A percentile compares a stretch with the other conserved stretches of the same genome.
Evolutionary conservation across 2,329 filamentous ascomycete genomes (phyloP).

Genomic region (Neocatenulostroma microsporum): DNA sequence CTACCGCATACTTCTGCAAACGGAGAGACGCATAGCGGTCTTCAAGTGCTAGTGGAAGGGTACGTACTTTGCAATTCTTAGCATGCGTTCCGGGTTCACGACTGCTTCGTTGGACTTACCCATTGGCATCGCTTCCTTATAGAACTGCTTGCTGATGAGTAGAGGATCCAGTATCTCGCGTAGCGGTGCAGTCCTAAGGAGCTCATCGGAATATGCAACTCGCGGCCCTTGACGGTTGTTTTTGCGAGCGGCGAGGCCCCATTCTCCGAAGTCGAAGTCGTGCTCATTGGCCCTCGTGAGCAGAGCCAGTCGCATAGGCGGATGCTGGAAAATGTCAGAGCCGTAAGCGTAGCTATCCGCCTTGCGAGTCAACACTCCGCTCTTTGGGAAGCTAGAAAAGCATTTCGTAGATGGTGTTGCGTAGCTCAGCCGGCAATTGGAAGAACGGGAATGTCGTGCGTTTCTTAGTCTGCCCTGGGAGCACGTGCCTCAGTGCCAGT

Average conservation of each 20-base stretch:
- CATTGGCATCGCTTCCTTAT: not conserved
- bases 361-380: not conserved
- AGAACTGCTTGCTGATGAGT: constrained; percentile 2
- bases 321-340: not conserved
- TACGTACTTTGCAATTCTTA: no score
- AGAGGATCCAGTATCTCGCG: not conserved
- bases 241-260: no score
- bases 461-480: not conserved
- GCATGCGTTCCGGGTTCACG: no score
- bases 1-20: no score
- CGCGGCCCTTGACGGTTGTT: not conserved
- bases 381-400: constrained; percentile 1
- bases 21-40: no score
- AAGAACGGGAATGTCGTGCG: constrained; percentile 3
- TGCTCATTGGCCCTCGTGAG: no score
- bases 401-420: constrained; percentile 8
- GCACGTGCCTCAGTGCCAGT: not conserved
- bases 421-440: constrained; percentile 6
- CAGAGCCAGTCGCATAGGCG: no score
- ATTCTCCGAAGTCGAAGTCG: no score
- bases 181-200: not conserved
- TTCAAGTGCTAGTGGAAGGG: no score
- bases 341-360: not conserved
- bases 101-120: no score
- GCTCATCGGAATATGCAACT: not conserved